These are phyloP conservation scores for Epicoccum sorghinum DNA, from an alignment of 2,329 filamentous ascomycete genomes.

Conservation along the genomic window DNA sequence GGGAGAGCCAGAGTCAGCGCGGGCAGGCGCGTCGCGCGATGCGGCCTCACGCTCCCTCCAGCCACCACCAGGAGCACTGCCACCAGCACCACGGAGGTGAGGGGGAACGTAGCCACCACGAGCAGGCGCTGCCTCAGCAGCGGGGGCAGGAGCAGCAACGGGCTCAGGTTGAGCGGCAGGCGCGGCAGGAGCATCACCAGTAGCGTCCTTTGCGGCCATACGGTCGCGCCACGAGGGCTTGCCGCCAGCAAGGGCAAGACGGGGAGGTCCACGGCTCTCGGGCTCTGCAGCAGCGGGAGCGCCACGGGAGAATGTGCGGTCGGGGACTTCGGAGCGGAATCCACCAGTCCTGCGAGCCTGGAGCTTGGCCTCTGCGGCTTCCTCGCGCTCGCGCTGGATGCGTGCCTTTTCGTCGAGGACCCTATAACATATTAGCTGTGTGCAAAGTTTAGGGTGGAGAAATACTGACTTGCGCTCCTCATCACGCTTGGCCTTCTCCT, in stretches of 20 bases:
- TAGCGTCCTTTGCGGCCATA: conserved; percentile 59
- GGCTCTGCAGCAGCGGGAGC: conserved; percentile 16
- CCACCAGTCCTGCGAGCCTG: conserved; percentile 63
- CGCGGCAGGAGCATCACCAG: conserved; percentile 37
- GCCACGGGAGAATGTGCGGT: conserved; percentile 39
- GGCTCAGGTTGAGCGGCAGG: conserved; percentile 44
- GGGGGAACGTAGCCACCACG: conserved; percentile 56
- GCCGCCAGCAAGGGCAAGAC: conserved; percentile 64
- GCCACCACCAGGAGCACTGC: conserved; percentile 37
- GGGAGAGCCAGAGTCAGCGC: conserved; percentile 30
- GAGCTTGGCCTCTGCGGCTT: conserved; percentile 81
- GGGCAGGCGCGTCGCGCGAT: conserved; percentile 37
- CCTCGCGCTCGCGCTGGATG: conserved; percentile 80
- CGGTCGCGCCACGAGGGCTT: conserved; percentile 77
- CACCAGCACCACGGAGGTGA: conserved; percentile 47
- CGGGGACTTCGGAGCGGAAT: conserved; percentile 45
- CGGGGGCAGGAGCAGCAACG: conserved; percentile 41
- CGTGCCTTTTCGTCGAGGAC: conserved; percentile 67
- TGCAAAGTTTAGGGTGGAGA: no score
- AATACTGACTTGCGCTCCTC: conserved; percentile 63
- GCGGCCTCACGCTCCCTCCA: conserved; percentile 47
- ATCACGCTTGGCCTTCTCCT: conserved; percentile 69
- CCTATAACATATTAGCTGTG: conserved; percentile 45
- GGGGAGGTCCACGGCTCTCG: conserved; percentile 60
- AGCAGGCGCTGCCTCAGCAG: conserved; percentile 41